Conservation (phyloP, 805 yeast species). For the Saccharomycopsis sp. region DNA sequence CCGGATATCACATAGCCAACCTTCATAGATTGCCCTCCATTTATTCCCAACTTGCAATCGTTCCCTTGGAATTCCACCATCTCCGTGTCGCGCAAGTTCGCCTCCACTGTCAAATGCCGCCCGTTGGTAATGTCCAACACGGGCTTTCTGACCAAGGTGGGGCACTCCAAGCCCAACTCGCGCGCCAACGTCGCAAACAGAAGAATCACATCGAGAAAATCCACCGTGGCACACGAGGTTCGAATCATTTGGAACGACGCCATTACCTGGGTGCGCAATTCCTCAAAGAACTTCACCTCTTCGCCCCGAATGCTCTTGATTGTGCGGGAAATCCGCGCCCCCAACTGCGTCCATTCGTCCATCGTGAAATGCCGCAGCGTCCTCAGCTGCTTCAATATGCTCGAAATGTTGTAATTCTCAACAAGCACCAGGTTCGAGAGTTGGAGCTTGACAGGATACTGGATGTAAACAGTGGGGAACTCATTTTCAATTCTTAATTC, state of each 20-base stretch:
- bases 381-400: slow-evolving; percentile 22
- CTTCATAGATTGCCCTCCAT: slow-evolving; percentile 22
- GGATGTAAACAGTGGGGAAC: slow-evolving; percentile 18
- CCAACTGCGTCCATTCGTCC: slow-evolving; percentile 46
- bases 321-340: slow-evolving; percentile 36
- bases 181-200: slow-evolving; percentile 65
- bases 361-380: slow-evolving; percentile 35
- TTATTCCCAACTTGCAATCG: slow-evolving; percentile 26
- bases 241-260: slow-evolving; percentile 39
- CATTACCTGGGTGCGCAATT: slow-evolving; percentile 40
- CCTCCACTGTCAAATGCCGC: slow-evolving; percentile 81
- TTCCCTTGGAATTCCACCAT: slow-evolving; percentile 32
- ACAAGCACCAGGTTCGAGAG: slow-evolving; percentile 1
- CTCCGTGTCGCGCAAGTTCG: slow-evolving; percentile 40
- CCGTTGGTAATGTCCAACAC: slow-evolving; percentile 51
- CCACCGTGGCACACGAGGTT: slow-evolving; percentile 41
- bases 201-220: slow-evolving; percentile 59
- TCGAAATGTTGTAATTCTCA: slow-evolving; percentile 22
- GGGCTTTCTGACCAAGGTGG: slow-evolving; percentile 43
- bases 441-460: slow-evolving; percentile 12
- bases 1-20: slow-evolving; percentile 66
- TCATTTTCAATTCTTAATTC: slow-evolving; percentile 20
- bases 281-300: slow-evolving; percentile 46
- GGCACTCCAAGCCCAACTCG: slow-evolving; percentile 62
- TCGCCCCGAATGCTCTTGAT: slow-evolving; percentile 41